Evolutionary conservation across 495 filamentous ascomycete species (phyloP).

Genomic region (Daldinia childiae): DNA sequence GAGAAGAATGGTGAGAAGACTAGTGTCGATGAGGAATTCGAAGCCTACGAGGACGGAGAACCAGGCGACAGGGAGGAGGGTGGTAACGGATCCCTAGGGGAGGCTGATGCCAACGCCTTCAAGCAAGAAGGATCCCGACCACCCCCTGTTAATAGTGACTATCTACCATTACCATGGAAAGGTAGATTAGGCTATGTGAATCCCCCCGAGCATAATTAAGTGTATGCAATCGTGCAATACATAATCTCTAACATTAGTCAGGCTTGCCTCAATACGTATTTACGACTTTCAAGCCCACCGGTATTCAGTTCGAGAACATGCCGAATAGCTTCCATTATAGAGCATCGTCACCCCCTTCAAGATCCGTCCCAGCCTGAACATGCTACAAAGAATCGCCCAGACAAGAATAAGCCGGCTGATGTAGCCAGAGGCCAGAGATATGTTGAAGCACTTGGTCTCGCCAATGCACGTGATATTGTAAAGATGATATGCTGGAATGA

Average conservation of each 20-base stretch:
- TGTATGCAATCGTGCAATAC: background rate
- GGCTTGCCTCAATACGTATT: conserved; percentile 93
- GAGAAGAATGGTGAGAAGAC: conserved; percentile 18
- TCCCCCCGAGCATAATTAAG: conserved; percentile 33
- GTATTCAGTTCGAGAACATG: conserved; percentile 93
- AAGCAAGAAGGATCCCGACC: conserved; percentile 63
- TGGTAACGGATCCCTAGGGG: conserved; percentile 2
- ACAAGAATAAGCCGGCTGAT: conserved; percentile 72
- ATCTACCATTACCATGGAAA: conserved; percentile 92
- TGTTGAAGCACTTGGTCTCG: conserved; percentile 79
- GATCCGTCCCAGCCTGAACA: conserved; percentile 81
- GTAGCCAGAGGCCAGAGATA: conserved; percentile 70
- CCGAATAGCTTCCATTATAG: conserved; percentile 88
- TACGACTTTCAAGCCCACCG: conserved; percentile 83
- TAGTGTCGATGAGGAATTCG: conserved; percentile 10
- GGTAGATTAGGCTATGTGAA: conserved; percentile 89
- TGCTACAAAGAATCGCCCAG: conserved; percentile 81
- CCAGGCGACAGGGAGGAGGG: conserved; percentile 42
- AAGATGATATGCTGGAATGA: conserved; percentile 96
- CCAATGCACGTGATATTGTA: conserved; percentile 82
- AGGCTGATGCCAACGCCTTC: conserved; percentile 51
- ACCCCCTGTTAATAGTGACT: conserved; percentile 84
- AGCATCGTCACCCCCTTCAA: conserved; percentile 82
- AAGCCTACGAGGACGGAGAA: conserved; percentile 46
- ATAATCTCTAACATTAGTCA: conserved; percentile 47